These are phyloP conservation scores for Elaeis oleifera DNA, from an alignment of 202 grass and related monocot species.

Conservation along the genomic window DNA sequence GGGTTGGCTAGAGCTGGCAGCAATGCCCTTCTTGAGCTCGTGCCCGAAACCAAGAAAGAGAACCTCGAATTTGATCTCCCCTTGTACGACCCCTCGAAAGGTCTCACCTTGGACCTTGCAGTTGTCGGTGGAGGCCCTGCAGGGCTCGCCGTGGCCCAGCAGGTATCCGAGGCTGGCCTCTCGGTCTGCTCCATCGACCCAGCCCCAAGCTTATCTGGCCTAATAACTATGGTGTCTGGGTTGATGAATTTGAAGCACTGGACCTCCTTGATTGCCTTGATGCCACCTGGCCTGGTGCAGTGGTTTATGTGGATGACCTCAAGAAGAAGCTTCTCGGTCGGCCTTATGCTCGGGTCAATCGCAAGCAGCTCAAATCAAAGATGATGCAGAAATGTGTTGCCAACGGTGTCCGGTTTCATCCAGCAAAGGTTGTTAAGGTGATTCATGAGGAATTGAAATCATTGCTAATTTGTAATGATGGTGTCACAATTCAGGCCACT, in stretches of 20 bases:
- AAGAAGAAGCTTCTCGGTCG: constrained; percentile 48
- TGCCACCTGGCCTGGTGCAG: constrained; percentile 60
- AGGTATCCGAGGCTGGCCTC: constrained; percentile 71
- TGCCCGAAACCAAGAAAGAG: constrained; percentile 66
- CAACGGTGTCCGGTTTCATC: constrained; percentile 68
- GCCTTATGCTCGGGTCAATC: constrained; percentile 74
- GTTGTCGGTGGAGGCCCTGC: constrained; percentile 78
- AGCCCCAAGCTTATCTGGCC: constrained; percentile 74
- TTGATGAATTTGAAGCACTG: constrained; percentile 96
- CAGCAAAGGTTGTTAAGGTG: constrained; percentile 68
- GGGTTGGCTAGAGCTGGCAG: constrained; percentile 10
- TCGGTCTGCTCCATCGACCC: constrained; percentile 88
- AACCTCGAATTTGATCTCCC: constrained; percentile 69
- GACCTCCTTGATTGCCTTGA: constrained; percentile 83
- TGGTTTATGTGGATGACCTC: constrained; percentile 52
- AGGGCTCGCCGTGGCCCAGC: constrained; percentile 81
- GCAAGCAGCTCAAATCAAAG: constrained; percentile 77
- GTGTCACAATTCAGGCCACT: constrained; percentile 53
- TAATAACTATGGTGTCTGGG: constrained; percentile 98
- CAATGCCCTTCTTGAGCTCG: constrained; percentile 58
- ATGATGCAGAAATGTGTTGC: constrained; percentile 81
- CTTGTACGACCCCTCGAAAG: constrained; percentile 63
- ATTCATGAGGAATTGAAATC: constrained; percentile 63
- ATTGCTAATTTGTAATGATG: constrained; percentile 75
- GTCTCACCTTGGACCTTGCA: constrained; percentile 58